Base-by-base conservation (phyloP, 2,329 filamentous ascomycete genomes). In the Monosporascus sp. region DNA sequence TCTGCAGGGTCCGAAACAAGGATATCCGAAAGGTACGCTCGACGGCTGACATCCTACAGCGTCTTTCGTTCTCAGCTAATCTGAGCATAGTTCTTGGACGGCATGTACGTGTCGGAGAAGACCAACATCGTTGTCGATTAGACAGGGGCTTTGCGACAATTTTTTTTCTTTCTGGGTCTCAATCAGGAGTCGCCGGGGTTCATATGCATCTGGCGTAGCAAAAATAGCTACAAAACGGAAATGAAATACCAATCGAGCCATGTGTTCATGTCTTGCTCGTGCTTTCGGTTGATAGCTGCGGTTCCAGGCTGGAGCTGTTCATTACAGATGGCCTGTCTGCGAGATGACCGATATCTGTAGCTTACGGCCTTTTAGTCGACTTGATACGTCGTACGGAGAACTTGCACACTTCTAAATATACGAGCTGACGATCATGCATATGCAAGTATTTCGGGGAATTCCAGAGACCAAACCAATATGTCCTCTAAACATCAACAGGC, bases 1-100 rank as follows among this genome's bases (percentile, higher is more conserved):
- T 94, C 80, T 99, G 94, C 91, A 86, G 86, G 80, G 94, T 99
- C 78, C 87, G 91, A 78, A 99, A 99, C 90, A 99, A 99, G 91
- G 94, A 99, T 96, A 99, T 99, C 83, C 91, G 95, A 82, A 97
- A 97, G 89, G 88, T 91, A 72, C 65, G 78, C 66, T 53, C 9
- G 2, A n/a, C 48, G 25, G 11, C 49, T 36, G 18, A 45, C 20
- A 11, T 18, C 48, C 15, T 35, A 2, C 48, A 35, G 43, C 15
- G 20, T 18, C 48, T 62, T 17, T 45, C 9, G 27, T 20, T 43
- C 22, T 18, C 45, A 50, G 39, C 64, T 69, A 59, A 70, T 61
- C 15, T 31, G 20, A 7, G 31, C 22, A 59, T 70, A 95, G 90
- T 99, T 99, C 89, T 87, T 99, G 85, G 95, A 99, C 82, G 94